Percentiles rank a stretch among this genome's conserved stretches.
phyloP scores from a whole-genome alignment of 352 stramenopile species.

The Poterioochromonas sp. region DNA sequence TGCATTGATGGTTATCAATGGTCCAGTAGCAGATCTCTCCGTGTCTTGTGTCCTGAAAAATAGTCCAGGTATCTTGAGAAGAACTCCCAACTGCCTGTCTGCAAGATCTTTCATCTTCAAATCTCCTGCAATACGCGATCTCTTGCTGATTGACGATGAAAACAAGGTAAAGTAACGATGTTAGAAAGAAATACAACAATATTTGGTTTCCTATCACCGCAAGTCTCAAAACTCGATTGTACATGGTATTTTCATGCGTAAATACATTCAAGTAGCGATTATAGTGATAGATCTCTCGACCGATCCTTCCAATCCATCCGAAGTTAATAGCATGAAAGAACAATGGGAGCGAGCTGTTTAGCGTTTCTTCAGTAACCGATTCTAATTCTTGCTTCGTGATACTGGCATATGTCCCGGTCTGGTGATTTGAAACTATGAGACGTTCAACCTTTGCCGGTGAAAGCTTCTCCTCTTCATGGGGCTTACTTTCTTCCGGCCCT shows the following conservation, averaged over 20 bases:
- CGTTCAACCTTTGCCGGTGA: background rate
- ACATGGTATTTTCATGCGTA: background rate
- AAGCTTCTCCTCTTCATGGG: background rate
- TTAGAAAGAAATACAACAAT: background rate
- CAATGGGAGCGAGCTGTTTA: background rate
- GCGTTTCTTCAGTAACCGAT: background rate
- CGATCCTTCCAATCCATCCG: background rate
- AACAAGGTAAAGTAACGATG: background rate
- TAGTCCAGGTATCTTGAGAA: background rate
- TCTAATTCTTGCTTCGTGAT: no score
- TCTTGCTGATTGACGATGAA: background rate
- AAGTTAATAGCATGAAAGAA: background rate
- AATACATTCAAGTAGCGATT: slow-evolving; percentile 3
- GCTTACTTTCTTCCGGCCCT: background rate
- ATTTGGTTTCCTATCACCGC: background rate
- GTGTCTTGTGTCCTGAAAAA: background rate
- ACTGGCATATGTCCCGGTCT: background rate
- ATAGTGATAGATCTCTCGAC: background rate
- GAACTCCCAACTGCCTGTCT: no score
- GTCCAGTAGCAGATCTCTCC: slow-evolving; percentile 24
- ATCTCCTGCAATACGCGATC: background rate
- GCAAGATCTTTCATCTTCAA: background rate
- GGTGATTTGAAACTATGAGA: background rate
- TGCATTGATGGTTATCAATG: background rate
- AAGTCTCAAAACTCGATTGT: background rate